Evolutionary conservation across 257 asterid genomes (phyloP).

Genomic region (Solanum ahanhuiri): DNA sequence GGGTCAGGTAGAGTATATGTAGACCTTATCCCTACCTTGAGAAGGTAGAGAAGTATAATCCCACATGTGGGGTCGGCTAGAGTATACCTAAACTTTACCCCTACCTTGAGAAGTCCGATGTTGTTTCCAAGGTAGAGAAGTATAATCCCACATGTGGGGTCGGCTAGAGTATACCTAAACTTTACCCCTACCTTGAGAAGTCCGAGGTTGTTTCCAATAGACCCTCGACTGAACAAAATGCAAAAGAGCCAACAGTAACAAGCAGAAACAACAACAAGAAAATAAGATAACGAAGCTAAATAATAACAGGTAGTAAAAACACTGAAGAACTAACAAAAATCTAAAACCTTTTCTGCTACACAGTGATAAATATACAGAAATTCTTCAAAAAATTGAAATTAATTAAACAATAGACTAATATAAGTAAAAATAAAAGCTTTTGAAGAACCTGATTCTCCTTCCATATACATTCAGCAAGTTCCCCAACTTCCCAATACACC

Average conservation of each 20-base stretch:
- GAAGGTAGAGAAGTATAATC: too few species aligned
- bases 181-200: neutral
- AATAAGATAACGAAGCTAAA: neutral
- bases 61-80: too few species aligned
- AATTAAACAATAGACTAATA: neutral
- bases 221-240: neutral
- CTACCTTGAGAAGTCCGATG: too few species aligned
- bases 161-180: neutral
- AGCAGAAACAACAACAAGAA: neutral
- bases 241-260: neutral
- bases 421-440: neutral
- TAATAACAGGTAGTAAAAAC: neutral
- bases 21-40: too few species aligned
- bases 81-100: too few species aligned
- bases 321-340: neutral
- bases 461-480: neutral
- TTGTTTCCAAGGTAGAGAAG: too few species aligned
- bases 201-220: neutral
- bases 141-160: neutral
- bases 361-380: neutral
- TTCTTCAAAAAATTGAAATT: neutral
- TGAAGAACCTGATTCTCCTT: neutral
- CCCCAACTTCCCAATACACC: neutral
- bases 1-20: too few species aligned
- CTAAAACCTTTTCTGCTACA: neutral